Conservation (phyloP, 2,329 filamentous ascomycete genomes). For the Sporothrix brasiliensis region DNA sequence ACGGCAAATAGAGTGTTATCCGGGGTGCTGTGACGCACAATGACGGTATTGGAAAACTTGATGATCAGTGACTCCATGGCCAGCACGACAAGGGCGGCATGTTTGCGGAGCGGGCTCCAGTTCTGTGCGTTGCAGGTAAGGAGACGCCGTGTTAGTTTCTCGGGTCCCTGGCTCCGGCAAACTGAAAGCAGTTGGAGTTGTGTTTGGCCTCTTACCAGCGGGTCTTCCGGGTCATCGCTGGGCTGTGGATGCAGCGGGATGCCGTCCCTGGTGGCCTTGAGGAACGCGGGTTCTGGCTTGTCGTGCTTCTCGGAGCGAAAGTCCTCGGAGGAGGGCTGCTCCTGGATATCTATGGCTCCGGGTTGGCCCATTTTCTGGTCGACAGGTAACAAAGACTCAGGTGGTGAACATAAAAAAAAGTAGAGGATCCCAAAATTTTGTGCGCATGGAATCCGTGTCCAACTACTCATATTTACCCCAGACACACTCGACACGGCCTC, state of each 20-base stretch:
- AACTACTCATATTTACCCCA: not conserved
- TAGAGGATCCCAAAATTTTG: not conserved
- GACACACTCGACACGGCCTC: not conserved
- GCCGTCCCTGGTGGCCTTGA: conserved; percentile 26
- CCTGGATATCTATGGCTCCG: not conserved
- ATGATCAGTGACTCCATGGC: conserved; percentile 34
- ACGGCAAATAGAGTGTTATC: not conserved
- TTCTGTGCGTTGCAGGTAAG: conserved; percentile 25
- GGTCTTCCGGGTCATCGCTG: conserved; percentile 27
- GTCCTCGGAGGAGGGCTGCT: conserved; percentile 17
- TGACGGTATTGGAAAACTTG: conserved; percentile 34
- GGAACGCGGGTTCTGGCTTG: conserved; percentile 10
- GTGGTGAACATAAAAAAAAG: not conserved
- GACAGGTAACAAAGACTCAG: too few relatives aligned
- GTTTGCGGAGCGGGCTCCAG: conserved; percentile 33
- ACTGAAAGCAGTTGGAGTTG: too few relatives aligned
- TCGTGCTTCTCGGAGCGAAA: conserved; percentile 9
- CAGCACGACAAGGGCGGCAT: conserved; percentile 33
- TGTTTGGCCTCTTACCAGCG: conserved; percentile 15
- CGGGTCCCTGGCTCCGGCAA: not conserved
- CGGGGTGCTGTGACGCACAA: conserved; percentile 26
- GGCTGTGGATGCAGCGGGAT: conserved; percentile 26
- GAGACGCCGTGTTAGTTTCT: not conserved
- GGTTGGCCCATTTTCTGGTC: conserved; percentile 10
- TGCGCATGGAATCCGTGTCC: not conserved